Base-by-base conservation (phyloP, 2,329 filamentous ascomycete genomes). In the Dothiorella sarmentorum region DNA sequence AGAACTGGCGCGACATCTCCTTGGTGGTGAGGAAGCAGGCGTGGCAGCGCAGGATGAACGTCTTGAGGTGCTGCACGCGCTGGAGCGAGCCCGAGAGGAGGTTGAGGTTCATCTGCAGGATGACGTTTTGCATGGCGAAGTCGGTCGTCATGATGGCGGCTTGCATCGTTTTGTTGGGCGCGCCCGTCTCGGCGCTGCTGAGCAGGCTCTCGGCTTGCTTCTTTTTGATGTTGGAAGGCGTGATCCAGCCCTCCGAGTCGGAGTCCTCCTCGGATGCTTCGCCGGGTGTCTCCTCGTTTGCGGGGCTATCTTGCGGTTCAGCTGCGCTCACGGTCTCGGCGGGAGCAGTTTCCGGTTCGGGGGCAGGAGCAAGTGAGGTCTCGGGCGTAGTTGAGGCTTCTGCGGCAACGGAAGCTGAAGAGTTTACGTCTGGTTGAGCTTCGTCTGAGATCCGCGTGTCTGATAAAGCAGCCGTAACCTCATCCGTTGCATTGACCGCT, bases 61-160 rank as follows among this genome's bases (percentile, higher is more conserved):
- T 93, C 73, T 91, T 93, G 63, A 97, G 82, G 61, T 89, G 85
- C 35, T 86, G 88, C 70, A 99, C 91, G 67, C 91, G 86, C 62
- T 89, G 83, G 61, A 97, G 80, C 15, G 85, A 82, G 0, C 90
- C 83, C 0, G 92, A 91, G 60, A 97, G 82, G 10, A 97, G 84
- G 70, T 94, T 90, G 49, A 99, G 84, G 76, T 97, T 96, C 79
- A 97, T 95, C 66, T 95, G 90, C 4, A 99, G 82, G 2, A 94
- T 84, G 7, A 97, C 91, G 71, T 97, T 97, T 77, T 97, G 93
- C 90, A 99, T 96, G 58, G 94, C 93, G 75, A 90, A 97, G 78
- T 99, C 94, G 58, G 89, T 91, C 1, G 94, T 97, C 69, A 97
- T 87, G 43, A 93, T 86, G n/a, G 91, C 93, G 15, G 90, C 90